Conservation (phyloP, 257 asterid genomes). For the Solanum virginianum region DNA sequence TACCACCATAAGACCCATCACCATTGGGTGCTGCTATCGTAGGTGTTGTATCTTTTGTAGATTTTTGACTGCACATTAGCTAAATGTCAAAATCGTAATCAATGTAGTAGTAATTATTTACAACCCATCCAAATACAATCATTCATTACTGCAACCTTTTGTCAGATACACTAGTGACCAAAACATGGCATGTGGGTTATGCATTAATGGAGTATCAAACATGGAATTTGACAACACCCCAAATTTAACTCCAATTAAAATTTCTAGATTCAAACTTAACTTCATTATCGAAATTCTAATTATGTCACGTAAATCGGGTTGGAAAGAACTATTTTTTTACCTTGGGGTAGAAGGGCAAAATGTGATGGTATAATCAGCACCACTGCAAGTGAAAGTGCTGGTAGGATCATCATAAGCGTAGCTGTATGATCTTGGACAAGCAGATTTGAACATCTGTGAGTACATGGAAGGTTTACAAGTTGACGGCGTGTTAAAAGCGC, state of each 20-base stretch:
- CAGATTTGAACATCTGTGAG: constrained; percentile 70
- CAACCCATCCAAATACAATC: neutral
- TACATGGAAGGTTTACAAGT: constrained; percentile 75
- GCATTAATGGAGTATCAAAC: neutral
- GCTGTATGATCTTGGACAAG: constrained; percentile 85
- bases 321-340: constrained; percentile 9
- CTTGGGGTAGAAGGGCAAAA: constrained; percentile 86
- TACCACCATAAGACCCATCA: constrained; percentile 15
- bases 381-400: constrained; percentile 86
- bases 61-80: constrained; percentile 59
- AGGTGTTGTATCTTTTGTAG: constrained; percentile 60
- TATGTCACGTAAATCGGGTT: too few relatives aligned
- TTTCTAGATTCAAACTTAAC: too few relatives aligned
- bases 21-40: constrained; percentile 16
- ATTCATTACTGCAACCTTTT: neutral
- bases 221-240: neutral
- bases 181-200: neutral
- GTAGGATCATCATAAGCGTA: constrained; percentile 96
- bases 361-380: constrained; percentile 75
- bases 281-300: too few relatives aligned
- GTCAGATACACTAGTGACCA: neutral
- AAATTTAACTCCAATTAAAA: too few relatives aligned
- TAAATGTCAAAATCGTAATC: neutral
- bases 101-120: neutral
- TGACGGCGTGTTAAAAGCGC: constrained; percentile 72